Base-by-base conservation (phyloP, 2,329 filamentous ascomycete species). In the Catunica adiposa region DNA sequence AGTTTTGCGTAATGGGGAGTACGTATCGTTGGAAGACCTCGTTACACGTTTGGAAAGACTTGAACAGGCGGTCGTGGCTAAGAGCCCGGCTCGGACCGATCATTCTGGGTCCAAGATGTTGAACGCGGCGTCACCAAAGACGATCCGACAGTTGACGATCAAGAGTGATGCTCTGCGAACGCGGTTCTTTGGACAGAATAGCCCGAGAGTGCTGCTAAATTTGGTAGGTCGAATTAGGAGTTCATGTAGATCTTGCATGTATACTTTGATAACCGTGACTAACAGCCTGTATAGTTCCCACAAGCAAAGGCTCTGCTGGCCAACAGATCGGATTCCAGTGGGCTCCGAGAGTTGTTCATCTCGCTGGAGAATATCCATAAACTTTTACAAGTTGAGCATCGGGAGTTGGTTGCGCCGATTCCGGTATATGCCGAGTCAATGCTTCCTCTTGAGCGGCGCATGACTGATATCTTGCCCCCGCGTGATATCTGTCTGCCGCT, bases 371-470 rank as follows among this genome's bases (percentile, higher is more conserved):
- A 70, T 47, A 69, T 78, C 38, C 71, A 78, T 61, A 71, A 67
- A 58, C 64, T 68, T 14, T 64, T 78, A 7, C 72, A 73, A 59
- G 69, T 73, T 51, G 71, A 75, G 29, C 70, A 73, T 61, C 66
- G 66, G 54, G 71, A 71, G 60, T 69, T 69, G 0, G 64, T 76
- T 42, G 65, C 71, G 3, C 75, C 76, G 0, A 77, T 79, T 47
- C 69, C 73, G 2, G 75, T 79, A 31, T 79, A 73, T 61, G 75
- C 78, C 26, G 74, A 79, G 61, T 78, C 75, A n/a, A 74, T 78
- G 67, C 74, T 76, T 62, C 75, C 76, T 0, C 69, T 79, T 1
- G 71, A 72, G 56, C 77, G 77, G 63, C 73, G 76, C 50, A 79
- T 79, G 76, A 70, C 69, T 29, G 75, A 79, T 57, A 76, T 79